These are phyloP conservation scores for Diaporthe citriasiana DNA, from an alignment of 2,329 filamentous ascomycete species.

Conservation along the genomic window DNA sequence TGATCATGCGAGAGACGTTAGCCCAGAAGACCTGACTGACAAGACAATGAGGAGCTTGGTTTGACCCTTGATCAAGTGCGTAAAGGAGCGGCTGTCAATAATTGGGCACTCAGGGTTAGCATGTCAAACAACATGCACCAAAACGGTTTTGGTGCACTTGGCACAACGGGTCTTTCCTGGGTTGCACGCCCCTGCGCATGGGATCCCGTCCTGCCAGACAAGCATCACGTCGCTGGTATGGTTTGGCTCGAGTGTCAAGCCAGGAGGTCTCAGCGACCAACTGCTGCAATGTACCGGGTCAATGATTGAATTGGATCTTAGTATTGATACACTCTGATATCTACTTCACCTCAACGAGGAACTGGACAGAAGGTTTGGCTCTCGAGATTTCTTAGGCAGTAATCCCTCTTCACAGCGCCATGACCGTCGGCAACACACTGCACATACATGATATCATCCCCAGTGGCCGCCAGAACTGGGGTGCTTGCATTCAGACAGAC, in stretches of 20 bases:
- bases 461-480: neutral
- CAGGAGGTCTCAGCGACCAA: too few relatives aligned
- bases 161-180: neutral
- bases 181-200: too few relatives aligned
- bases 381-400: neutral
- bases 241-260: too few relatives aligned
- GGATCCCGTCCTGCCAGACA: neutral
- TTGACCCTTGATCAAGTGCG: neutral
- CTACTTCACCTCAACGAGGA: too few relatives aligned
- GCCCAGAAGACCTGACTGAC: neutral
- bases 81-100: neutral
- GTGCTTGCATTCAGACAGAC: neutral
- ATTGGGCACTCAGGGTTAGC: neutral
- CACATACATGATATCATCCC: neutral
- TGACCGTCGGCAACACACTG: neutral
- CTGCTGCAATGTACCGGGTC: too few relatives aligned
- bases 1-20: too few relatives aligned
- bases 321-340: too few relatives aligned
- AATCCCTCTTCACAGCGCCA: neutral
- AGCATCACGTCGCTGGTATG: too few relatives aligned
- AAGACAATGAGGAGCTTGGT: neutral
- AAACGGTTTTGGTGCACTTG: neutral
- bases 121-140: neutral
- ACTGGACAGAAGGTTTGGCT: too few relatives aligned
- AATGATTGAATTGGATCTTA: too few relatives aligned